Base-by-base conservation (phyloP, 139 green algal genomes). In the Tetradesmus obliquus region DNA sequence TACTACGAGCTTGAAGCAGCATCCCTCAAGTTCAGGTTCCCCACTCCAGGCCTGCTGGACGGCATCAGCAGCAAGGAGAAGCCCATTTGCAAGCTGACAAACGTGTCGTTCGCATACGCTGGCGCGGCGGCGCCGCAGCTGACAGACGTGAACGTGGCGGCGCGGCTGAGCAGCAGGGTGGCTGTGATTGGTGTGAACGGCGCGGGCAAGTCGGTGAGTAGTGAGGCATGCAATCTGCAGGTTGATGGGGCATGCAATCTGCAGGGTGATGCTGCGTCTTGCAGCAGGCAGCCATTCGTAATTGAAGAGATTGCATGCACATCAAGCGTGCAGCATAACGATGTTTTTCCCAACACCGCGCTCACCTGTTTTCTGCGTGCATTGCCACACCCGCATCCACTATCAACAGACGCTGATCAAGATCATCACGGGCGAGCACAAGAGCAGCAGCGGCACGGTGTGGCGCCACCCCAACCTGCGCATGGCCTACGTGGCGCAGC, bases 401-500 rank as follows among this genome's bases (percentile, higher is more conserved):
- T 55, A 45, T 97, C 95, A 79, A 97, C 71, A 90, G 86, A 90
- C 98, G 32, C 93, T 99, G 81, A 98, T 99, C 94, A 99, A 99
- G 96, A 87, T 99, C 62, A 88, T 87, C 62, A 91, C 88, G 17
- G 89, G 89, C 58, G 89, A 92, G 60, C 89, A 92, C 89, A 92
- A 92, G 89, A 19, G 74, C 80, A 88, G 79, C 80, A 84, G 58
- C 17, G 94, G 94, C 58, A 93, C 86, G 9, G 95, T 98, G 54
- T 97, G 94, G 93, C 94, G 95, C 90, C 98, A 99, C 95, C 96
- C 97, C 89, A 99, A 98, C 95, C 91, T 98, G 95, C 97, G 98
- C 79, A 94, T 99, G 72, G 98, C 98, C 20, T 99, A 99, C 91
- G 97, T 99, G 45, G 96, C 96, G 7, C 98, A 99, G 97, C 97